Conservation (phyloP, 2,329 filamentous ascomycete genomes). For the Beauveria varroae region DNA sequence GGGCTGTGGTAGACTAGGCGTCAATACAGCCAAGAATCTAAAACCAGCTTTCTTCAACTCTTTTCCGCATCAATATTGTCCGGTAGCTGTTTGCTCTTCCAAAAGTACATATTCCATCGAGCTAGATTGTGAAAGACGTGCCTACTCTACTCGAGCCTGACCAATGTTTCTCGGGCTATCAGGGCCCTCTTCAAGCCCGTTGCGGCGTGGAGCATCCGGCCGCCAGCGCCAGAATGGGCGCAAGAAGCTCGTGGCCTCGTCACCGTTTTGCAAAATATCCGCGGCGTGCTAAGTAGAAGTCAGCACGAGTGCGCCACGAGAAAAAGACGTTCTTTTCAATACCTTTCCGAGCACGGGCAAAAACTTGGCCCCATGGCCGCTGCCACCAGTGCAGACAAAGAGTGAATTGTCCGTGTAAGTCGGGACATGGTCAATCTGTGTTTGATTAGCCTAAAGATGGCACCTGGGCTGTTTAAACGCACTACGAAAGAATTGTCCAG, state of each 20-base stretch:
- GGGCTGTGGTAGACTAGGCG: not conserved
- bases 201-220: constrained; percentile 18
- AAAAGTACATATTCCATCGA: not conserved
- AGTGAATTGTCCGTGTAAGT: constrained; percentile 21
- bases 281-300: constrained; percentile 21
- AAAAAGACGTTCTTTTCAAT: not conserved
- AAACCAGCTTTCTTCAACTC: not conserved
- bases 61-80: not conserved
- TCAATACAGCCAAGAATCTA: not conserved
- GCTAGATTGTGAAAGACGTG: not conserved
- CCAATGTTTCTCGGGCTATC: constrained; percentile 18
- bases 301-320: not conserved
- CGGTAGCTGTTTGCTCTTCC: not conserved
- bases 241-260: constrained; percentile 22
- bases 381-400: constrained; percentile 28
- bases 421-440: constrained; percentile 26
- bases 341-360: constrained; percentile 27
- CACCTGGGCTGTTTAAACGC: not conserved
- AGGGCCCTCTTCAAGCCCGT: constrained; percentile 25
- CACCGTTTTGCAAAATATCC: constrained; percentile 22
- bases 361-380: constrained; percentile 29
- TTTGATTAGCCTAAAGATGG: not conserved
- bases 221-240: constrained; percentile 25
- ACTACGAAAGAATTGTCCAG: constrained; percentile 26
- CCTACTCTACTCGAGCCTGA: not conserved